Percentiles rank a stretch among this genome's conserved stretches.
These are phyloP conservation scores for Serendipita sp. DNA, from an alignment of 768 basidiomycete species.

Conservation along the genomic window DNA sequence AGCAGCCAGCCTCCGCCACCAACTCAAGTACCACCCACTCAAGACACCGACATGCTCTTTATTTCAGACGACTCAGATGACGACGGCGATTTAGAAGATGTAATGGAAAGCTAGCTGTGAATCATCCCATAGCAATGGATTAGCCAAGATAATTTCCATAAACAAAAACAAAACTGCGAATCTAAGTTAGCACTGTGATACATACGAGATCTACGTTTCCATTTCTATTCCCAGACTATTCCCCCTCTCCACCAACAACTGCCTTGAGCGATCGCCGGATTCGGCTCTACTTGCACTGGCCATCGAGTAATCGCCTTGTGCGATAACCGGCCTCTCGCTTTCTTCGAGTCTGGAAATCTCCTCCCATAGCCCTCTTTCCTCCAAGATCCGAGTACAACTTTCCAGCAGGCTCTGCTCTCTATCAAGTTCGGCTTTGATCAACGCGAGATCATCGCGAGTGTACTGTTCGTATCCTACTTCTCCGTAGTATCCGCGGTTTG, in stretches of 20 bases:
- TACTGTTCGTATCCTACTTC: neutral
- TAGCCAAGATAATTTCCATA: neutral
- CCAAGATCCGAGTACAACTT: neutral
- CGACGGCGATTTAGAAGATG: neutral
- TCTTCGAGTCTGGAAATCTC: neutral
- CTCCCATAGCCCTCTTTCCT: neutral
- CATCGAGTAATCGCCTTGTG: neutral
- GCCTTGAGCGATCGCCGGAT: neutral
- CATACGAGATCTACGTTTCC: neutral
- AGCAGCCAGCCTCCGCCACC: neutral
- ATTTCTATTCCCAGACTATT: constrained; percentile 2
- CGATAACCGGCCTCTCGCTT: neutral
- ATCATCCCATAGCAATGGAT: too few species aligned
- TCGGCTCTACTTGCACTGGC: neutral
- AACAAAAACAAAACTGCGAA: neutral
- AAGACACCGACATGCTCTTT: neutral
- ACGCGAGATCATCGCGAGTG: neutral
- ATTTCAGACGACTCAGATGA: neutral
- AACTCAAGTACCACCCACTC: neutral
- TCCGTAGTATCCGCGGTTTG: neutral
- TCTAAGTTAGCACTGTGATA: neutral
- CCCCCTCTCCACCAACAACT: neutral
- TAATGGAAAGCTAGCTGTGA: neutral
- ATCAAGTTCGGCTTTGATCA: neutral
- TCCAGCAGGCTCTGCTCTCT: neutral